Conservation (phyloP, 169 alveolate genomes). For the Plasmodium berghei region DNA sequence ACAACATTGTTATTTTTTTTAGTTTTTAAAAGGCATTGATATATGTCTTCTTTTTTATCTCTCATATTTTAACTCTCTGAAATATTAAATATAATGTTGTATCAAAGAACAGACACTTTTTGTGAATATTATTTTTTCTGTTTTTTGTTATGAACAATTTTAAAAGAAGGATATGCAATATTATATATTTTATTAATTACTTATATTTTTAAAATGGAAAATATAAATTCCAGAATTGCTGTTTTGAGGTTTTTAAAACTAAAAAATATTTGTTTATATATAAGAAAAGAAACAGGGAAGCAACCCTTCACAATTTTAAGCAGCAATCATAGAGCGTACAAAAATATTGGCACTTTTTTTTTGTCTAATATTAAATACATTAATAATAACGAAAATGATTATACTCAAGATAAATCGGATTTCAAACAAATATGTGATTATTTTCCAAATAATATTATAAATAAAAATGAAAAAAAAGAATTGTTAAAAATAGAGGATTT, state of each 20-base stretch:
- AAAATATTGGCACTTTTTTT: neutral
- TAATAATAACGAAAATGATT: neutral
- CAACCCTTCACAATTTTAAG: neutral
- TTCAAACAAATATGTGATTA: neutral
- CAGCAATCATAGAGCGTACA: neutral
- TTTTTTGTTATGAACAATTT: too few relatives aligned
- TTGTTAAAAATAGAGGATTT: conserved; percentile 21
- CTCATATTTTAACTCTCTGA: neutral
- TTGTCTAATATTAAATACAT: neutral
- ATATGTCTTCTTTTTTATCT: neutral
- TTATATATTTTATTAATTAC: too few relatives aligned
- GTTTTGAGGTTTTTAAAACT: neutral
- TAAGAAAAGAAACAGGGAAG: neutral
- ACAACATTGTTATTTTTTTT: too few relatives aligned
- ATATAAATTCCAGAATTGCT: neutral
- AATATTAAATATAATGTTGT: neutral
- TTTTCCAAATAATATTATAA: neutral
- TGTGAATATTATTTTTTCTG: too few relatives aligned
- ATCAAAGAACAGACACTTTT: too few relatives aligned
- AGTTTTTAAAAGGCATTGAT: too few relatives aligned
- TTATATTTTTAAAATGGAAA: neutral
- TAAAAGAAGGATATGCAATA: too few relatives aligned
- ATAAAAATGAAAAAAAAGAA: neutral
- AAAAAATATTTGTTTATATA: neutral
- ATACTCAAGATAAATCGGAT: neutral